Percentiles rank a stretch among this genome's conserved stretches.
phyloP scores from a whole-genome alignment of 2,329 filamentous ascomycete species.

The Cytospora mali region DNA sequence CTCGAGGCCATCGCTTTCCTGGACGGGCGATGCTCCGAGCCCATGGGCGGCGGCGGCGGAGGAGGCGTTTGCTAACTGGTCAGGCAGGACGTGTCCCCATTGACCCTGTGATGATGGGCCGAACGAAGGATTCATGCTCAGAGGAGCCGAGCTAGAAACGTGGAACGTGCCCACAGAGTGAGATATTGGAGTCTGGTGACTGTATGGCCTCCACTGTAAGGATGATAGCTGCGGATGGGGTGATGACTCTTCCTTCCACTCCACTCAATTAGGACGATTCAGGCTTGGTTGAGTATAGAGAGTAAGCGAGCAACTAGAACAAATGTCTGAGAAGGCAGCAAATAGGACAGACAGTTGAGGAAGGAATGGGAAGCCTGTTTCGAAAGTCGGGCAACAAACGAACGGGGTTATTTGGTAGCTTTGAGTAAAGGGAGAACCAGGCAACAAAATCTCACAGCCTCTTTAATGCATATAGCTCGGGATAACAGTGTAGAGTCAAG shows the following conservation, averaged over 20 bases:
- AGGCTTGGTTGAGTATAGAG: background rate
- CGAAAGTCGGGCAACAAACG: conserved; percentile 22
- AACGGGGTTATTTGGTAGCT: background rate
- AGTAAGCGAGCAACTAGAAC: conserved; percentile 1
- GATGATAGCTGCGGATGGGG: background rate
- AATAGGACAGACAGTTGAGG: background rate
- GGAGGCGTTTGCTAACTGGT: conserved; percentile 12
- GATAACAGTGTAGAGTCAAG: conserved; percentile 2
- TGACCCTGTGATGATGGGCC: conserved; percentile 13
- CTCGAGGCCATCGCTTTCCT: conserved; percentile 4
- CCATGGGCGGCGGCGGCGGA: conserved; percentile 11
- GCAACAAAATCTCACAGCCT: conserved; percentile 27
- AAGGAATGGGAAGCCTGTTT: conserved; percentile 2
- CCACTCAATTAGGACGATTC: background rate
- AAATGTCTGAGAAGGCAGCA: background rate
- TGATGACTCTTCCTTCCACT: conserved; percentile 5
- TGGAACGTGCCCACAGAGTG: conserved; percentile 6
- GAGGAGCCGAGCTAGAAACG: conserved; percentile 9
- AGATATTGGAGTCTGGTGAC: background rate
- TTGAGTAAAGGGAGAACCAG: conserved; percentile 16
- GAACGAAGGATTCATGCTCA: conserved; percentile 25
- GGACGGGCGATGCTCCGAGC: conserved; percentile 11
- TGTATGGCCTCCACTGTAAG: background rate
- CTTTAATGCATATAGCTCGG: conserved; percentile 1
- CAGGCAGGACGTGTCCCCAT: conserved; percentile 19